These are phyloP conservation scores for Russula emetica DNA, from an alignment of 768 basidiomycete genomes.

Conservation along the genomic window DNA sequence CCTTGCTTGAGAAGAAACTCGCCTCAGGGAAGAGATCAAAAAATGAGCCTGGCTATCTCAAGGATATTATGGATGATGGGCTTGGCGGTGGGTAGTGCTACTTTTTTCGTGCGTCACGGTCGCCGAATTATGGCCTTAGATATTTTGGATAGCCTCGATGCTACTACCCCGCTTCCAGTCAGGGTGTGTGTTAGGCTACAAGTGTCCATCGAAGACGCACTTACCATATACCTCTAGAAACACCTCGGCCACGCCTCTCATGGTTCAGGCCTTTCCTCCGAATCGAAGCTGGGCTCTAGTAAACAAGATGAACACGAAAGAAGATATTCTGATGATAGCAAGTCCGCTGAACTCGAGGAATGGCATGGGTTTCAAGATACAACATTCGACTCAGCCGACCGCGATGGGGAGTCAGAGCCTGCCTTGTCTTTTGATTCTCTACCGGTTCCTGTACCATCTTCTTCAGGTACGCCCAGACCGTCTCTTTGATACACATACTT, in stretches of 20 bases:
- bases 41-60: conserved; percentile 41
- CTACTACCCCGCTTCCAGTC: neutral
- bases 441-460: conserved; percentile 7
- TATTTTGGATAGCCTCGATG: conserved; percentile 31
- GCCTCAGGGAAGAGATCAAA: conserved; percentile 45
- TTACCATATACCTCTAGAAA: neutral
- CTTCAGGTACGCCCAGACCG: neutral
- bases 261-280: conserved; percentile 26
- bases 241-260: neutral
- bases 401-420: conserved; percentile 2
- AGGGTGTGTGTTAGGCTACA: neutral
- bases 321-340: conserved; percentile 16
- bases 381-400: conserved; percentile 31
- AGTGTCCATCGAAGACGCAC: neutral
- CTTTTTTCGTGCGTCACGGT: neutral
- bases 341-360: conserved; percentile 35
- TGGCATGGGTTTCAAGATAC: conserved; percentile 39
- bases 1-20: conserved; percentile 74
- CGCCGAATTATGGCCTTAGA: conserved; percentile 27
- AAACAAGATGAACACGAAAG: conserved; percentile 31
- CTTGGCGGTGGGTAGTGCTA: conserved; percentile 60
- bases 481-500: neutral
- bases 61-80: conserved; percentile 64
- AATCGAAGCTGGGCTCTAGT: conserved; percentile 31
- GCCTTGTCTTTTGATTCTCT: conserved; percentile 7